Percentiles rank a stretch among this genome's conserved stretches.
These are phyloP conservation scores for Grosmannia clavigera DNA, from an alignment of 2,329 filamentous ascomycete species.

Conservation along the genomic window DNA sequence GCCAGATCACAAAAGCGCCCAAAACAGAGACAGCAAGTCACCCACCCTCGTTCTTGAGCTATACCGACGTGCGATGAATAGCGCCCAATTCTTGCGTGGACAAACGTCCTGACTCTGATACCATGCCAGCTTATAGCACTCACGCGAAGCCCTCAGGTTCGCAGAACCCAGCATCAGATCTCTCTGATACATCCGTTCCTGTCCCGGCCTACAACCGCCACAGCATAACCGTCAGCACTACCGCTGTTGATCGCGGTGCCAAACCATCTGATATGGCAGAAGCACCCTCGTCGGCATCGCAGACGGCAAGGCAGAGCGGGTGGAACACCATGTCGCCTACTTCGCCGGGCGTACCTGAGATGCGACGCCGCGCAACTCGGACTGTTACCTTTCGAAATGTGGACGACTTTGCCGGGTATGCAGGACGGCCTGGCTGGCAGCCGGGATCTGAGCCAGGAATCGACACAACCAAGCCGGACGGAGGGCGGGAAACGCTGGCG, in stretches of 20 bases:
- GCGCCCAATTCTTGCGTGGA: not conserved
- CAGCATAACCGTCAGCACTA: not conserved
- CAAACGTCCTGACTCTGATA: not conserved
- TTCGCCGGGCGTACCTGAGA: not conserved
- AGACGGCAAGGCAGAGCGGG: not conserved
- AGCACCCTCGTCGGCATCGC: not conserved
- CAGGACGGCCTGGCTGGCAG: conserved; percentile 26
- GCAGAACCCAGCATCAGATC: not conserved
- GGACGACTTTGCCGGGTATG: conserved; percentile 24
- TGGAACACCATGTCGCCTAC: too few relatives aligned
- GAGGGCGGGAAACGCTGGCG: conserved; percentile 45
- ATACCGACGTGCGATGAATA: not conserved
- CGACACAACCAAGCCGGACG: conserved; percentile 54
- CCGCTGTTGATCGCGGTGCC: not conserved
- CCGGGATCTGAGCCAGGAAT: conserved; percentile 60
- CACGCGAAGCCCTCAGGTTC: not conserved
- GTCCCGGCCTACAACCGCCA: not conserved
- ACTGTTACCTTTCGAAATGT: conserved; percentile 24
- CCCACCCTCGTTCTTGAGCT: not conserved
- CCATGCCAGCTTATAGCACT: not conserved
- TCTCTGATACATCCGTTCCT: not conserved
- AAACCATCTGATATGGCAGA: not conserved
- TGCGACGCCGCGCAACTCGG: conserved; percentile 27
- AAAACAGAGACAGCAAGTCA: not conserved
- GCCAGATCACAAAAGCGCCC: not conserved